Evolutionary conservation across 192 early-diverging fungal genomes (phyloP).

Genomic region (Geosiphon pyriformis): DNA sequence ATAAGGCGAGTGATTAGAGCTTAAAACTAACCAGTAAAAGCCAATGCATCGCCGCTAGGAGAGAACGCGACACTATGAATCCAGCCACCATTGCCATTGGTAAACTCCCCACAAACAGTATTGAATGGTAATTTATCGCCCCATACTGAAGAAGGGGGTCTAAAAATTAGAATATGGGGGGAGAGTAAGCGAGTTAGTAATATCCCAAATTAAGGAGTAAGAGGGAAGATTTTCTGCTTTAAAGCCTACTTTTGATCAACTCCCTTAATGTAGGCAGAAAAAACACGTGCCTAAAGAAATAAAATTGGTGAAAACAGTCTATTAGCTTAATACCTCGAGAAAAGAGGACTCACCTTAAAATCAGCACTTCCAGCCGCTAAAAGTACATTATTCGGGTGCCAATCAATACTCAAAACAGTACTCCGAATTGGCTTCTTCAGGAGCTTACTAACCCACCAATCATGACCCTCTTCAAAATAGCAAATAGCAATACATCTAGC

Average conservation of each 20-base stretch:
- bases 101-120: slow-evolving; percentile 86
- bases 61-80: slow-evolving; percentile 89
- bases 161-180: slow-evolving; percentile 23
- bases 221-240: no score
- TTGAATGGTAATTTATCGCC: slow-evolving; percentile 92
- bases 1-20: background rate
- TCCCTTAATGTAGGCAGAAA: slow-evolving; percentile 93
- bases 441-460: slow-evolving; percentile 97
- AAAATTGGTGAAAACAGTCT: background rate
- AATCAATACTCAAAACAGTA: slow-evolving; percentile 84
- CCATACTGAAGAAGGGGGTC: slow-evolving; percentile 78
- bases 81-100: slow-evolving; percentile 75
- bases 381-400: slow-evolving; percentile 96
- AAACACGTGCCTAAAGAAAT: slow-evolving; percentile 72
- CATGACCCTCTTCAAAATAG: slow-evolving; percentile 92
- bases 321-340: background rate
- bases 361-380: slow-evolving; percentile 86
- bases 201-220: background rate
- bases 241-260: slow-evolving; percentile 72
- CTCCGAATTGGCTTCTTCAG: slow-evolving; percentile 88
- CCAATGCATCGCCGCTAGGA: slow-evolving; percentile 80
- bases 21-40: slow-evolving; percentile 58
- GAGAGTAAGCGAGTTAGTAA: background rate
- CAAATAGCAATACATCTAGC: slow-evolving; percentile 87
- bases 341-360: slow-evolving; percentile 52